Base-by-base conservation (phyloP, 495 filamentous ascomycete species). In the Cladorrhinum samala region DNA sequence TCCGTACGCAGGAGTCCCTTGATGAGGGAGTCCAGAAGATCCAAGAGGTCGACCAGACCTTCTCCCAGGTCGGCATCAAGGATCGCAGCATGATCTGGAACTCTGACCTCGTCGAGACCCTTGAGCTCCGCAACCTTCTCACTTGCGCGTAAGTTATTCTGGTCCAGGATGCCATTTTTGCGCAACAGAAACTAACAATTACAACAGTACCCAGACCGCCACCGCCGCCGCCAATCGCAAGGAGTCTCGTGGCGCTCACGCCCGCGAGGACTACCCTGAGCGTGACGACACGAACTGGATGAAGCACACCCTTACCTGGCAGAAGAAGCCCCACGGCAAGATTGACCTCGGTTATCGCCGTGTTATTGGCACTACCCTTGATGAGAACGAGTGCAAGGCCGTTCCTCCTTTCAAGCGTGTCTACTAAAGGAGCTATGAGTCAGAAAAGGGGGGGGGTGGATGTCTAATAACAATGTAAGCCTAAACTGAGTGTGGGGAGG, bases 31-130 rank as follows among this genome's bases (percentile, higher is more conserved):
- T 93, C 39, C 68, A 73, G 64, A 86, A 81, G 71, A 87, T 97
- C 61, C 81, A 72, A 61, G 79, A 86, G 55, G 85, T 96, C 60
- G 93, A 97, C 68, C 70, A 82, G 63, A 83, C 75, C 56, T 97
- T 87, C 74, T 59, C 68, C 49, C 81, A 95, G 66, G 83, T 96
- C 55, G 88, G 88, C 62, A 95, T 87, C 71, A 95, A 94, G 80
- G 92, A 97, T 70, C 86, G 92, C 65, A 91, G 88, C 82, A 96
- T 97, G 93, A 96, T 97, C 76, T 97, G 92, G 92, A 97, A 97
- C 83, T 89, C 87, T 36, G 92, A 97, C 63, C 80, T 97, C 24
- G 87, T 95, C 50, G 92, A 97, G 82, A 94, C 91, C 23, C 81
- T 97, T 39, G 92, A 97, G 74, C 77, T 96, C 62, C 77, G 89